These are phyloP conservation scores for Platismatia glauca DNA, from an alignment of 495 filamentous ascomycete species.

Conservation along the genomic window DNA sequence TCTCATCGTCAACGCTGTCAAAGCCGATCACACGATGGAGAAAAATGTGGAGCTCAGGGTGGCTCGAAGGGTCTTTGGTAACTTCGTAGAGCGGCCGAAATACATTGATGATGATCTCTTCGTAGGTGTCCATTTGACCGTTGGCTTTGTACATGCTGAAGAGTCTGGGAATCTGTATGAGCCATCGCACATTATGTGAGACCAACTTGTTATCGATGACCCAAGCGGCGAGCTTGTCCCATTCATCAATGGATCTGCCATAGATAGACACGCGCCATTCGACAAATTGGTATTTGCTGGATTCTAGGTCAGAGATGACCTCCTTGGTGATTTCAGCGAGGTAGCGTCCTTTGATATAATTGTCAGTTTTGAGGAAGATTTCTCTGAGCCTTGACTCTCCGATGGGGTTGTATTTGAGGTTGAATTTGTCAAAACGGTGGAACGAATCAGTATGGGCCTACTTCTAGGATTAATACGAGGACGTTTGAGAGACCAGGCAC, in stretches of 20 bases:
- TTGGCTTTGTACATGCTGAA: conserved; percentile 93
- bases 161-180: conserved; percentile 88
- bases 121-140: conserved; percentile 76
- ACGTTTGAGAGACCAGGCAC: neutral
- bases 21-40: conserved; percentile 92
- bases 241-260: conserved; percentile 82
- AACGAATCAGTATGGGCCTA: conserved; percentile 96
- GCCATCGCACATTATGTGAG: conserved; percentile 94
- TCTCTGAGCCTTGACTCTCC: conserved; percentile 90
- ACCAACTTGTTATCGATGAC: conserved; percentile 98
- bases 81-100: conserved; percentile 94
- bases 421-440: conserved; percentile 99
- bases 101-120: conserved; percentile 83
- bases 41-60: conserved; percentile 91
- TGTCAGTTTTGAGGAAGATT: conserved; percentile 97
- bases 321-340: conserved; percentile 96
- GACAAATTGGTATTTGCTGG: conserved; percentile 99
- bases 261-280: conserved; percentile 99
- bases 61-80: conserved; percentile 73
- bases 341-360: conserved; percentile 91
- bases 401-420: conserved; percentile 96
- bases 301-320: conserved; percentile 94
- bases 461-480: conserved; percentile 11
- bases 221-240: conserved; percentile 97
- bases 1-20: conserved; percentile 97